Percentiles rank a stretch among this genome's conserved stretches.
phyloP scores from a whole-genome alignment of 2,329 filamentous ascomycete genomes.

The Scytalidium lignicola region DNA sequence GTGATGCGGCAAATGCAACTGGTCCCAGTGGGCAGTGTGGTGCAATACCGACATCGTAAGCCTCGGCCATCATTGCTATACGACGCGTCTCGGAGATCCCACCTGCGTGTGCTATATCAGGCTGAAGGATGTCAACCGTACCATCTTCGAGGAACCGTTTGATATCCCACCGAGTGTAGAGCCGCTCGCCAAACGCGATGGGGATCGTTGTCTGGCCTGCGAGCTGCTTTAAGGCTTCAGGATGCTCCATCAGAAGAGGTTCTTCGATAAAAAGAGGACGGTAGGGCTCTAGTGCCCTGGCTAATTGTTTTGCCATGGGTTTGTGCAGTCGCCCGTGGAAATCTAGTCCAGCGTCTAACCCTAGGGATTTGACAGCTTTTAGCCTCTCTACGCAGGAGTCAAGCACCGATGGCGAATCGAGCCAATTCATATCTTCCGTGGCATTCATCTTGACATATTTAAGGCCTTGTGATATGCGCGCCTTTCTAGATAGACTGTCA shows the following conservation, averaged over 20 bases:
- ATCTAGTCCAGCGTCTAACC: conserved; percentile 52
- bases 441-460: conserved; percentile 53
- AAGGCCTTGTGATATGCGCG: conserved; percentile 40
- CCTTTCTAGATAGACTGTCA: conserved; percentile 19
- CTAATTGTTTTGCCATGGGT: conserved; percentile 55
- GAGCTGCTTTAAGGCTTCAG: conserved; percentile 46
- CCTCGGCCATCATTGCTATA: conserved; percentile 50
- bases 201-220: conserved; percentile 43
- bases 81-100: conserved; percentile 50
- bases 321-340: conserved; percentile 57
- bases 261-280: background rate
- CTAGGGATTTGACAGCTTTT: conserved; percentile 47
- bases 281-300: conserved; percentile 24
- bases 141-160: conserved; percentile 48
- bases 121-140: conserved; percentile 50
- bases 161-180: conserved; percentile 52
- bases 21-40: conserved; percentile 53
- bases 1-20: conserved; percentile 49
- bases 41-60: conserved; percentile 51
- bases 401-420: conserved; percentile 48
- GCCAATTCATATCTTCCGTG: conserved; percentile 51
- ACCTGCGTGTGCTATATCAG: conserved; percentile 49
- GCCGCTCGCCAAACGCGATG: conserved; percentile 50
- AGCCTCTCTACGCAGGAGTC: conserved; percentile 47
- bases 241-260: conserved; percentile 46